Conservation (phyloP, 257 asterid genomes). For the Ophiorrhiza pumila region DNA sequence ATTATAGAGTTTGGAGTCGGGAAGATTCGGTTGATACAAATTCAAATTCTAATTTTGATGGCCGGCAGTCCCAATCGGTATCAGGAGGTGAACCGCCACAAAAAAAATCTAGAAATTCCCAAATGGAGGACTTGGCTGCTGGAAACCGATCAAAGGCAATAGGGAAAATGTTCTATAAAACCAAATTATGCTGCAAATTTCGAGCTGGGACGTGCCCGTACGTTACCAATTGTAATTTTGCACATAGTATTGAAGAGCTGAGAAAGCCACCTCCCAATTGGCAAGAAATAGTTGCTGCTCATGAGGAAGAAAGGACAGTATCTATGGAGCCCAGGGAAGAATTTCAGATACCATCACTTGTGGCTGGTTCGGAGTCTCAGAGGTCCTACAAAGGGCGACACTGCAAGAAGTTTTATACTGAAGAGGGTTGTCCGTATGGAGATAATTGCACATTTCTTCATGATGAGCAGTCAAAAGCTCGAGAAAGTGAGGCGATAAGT, state of each 20-base stretch:
- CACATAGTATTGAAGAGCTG: slow-evolving; percentile 60
- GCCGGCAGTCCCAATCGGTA: slow-evolving; percentile 39
- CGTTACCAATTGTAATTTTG: slow-evolving; percentile 70
- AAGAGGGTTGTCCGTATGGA: slow-evolving; percentile 87
- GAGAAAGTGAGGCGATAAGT: slow-evolving; percentile 78
- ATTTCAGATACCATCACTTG: slow-evolving; percentile 67
- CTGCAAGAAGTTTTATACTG: slow-evolving; percentile 72
- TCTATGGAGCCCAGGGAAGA: slow-evolving; percentile 58
- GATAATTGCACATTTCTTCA: slow-evolving; percentile 80
- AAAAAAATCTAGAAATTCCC: slow-evolving; percentile 50
- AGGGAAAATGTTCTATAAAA: slow-evolving; percentile 74
- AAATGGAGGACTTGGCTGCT: slow-evolving; percentile 37
- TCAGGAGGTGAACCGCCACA: slow-evolving; percentile 53
- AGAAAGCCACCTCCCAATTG: slow-evolving; percentile 77
- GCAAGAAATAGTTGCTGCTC: slow-evolving; percentile 78
- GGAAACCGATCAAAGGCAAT: slow-evolving; percentile 58
- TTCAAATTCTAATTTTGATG: slow-evolving; percentile 50
- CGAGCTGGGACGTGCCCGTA: slow-evolving; percentile 75
- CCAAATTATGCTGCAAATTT: slow-evolving; percentile 73
- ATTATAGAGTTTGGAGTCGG: slow-evolving; percentile 49
- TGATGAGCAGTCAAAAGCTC: slow-evolving; percentile 65
- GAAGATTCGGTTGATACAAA: slow-evolving; percentile 43
- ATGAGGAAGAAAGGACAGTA: slow-evolving; percentile 48
- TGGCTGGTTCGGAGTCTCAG: slow-evolving; percentile 57
- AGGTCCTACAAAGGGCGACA: slow-evolving; percentile 74